Evolutionary conservation across 345 rosid genomes (phyloP).

Genomic region (Eucalyptus microcorys): DNA sequence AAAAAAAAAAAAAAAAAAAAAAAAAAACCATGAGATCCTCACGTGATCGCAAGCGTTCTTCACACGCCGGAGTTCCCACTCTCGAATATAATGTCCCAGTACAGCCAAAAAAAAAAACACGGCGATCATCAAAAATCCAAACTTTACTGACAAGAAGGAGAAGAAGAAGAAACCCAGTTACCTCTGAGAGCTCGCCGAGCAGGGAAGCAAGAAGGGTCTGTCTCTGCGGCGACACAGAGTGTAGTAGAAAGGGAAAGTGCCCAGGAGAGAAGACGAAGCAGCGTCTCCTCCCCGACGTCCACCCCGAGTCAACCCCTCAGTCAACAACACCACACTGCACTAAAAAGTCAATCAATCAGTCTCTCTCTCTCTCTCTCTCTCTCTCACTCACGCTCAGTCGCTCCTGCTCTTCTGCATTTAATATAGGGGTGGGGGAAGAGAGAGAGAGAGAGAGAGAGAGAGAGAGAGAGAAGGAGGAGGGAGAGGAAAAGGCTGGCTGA

Average conservation of each 20-base stretch:
- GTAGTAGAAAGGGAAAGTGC: not conserved
- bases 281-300: not conserved
- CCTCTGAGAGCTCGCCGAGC: not conserved
- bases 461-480: fast-evolving
- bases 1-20: not conserved
- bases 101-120: not conserved
- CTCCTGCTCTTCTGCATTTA: not conserved
- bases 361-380: no score
- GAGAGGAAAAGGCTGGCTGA: not conserved
- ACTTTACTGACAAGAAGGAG: not conserved
- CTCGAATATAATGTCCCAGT: not conserved
- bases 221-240: not conserved
- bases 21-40: not conserved
- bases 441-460: not conserved
- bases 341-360: not conserved
- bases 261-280: not conserved
- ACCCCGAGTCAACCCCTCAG: not conserved
- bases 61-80: not conserved
- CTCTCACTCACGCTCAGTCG: not conserved
- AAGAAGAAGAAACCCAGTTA: not conserved
- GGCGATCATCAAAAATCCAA: not conserved
- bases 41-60: not conserved
- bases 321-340: not conserved
- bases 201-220: not conserved
- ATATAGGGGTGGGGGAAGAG: not conserved